Base-by-base conservation (phyloP, 2,329 filamentous ascomycete species). In the Ascosphaera apis region DNA sequence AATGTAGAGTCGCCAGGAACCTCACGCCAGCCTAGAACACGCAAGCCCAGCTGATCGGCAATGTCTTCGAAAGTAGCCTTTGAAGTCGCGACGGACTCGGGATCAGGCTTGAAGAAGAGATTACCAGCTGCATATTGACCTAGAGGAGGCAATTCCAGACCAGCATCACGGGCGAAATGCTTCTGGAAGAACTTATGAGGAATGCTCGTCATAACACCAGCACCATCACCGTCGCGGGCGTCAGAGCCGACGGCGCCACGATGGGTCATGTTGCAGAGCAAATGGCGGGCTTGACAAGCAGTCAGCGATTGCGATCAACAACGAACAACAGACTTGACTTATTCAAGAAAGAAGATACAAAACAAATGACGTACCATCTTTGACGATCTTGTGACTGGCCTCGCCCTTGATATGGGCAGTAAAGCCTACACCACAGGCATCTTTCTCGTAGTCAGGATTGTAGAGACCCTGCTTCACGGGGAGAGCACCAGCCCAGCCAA, bases 241-340 rank as follows among this genome's bases (percentile, higher is more conserved):
- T 98, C 88, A 41, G 88, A 95, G 48, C 88, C 88, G 48, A 95
- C 86, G 44, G 88, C 88, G 66, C 88, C 88, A 56, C 88, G 78
- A 66, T 98, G 88, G 67, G 88, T 95, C 88, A 98, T 98, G 69
- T 98, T 95, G 69, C 88, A 98, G 43, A 98, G 74, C 42, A 98
- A 67, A 60, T 84, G 91, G 45, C 81, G 78, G 46, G 84, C 81
- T 88, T 48, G 32, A 41, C 21, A 43, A 27, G 9, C n/a, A n/a
- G n/a, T n/a, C n/a, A n/a, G n/a, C n/a, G n/a, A n/a, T n/a, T n/a
- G n/a, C n/a, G n/a, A n/a, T n/a, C n/a, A n/a, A n/a, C n/a, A n/a
- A n/a, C 35, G 28, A 8, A 32, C 33, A 33, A 4, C 28, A 4
- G 36, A 17, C 15, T 32, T 11, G 32, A n/a, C 12, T 12, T 34